Base-by-base conservation (phyloP, 495 filamentous ascomycete genomes). In the Amphirosellinia nigrospora region DNA sequence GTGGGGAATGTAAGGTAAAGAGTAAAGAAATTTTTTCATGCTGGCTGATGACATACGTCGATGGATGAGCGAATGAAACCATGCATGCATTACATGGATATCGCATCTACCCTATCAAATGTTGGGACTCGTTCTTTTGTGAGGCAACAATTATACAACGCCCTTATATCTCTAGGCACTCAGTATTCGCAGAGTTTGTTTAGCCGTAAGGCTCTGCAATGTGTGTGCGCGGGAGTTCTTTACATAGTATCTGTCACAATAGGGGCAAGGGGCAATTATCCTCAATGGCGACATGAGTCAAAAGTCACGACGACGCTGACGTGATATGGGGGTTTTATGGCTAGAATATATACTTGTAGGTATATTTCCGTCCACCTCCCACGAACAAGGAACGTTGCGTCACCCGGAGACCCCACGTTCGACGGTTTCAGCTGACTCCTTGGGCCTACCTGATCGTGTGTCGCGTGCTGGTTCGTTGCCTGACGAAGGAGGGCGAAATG, bases 391-490 rank as follows among this genome's bases (percentile, higher is more conserved):
- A 23, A 69, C 21, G 59, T 69, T 56, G 67, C 59, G 61, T 69
- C 41, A 30, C 36, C n/a, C 26, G 26, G 41, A 61, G 66, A 68
- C 66, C 66, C 66, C 66, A 68, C 66, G 66, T 68, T 61, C 41
- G 66, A 50, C 56, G 16, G 41, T 48, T 69, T 69, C 67, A 69
- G 67, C 67, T 69, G 59, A 64, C 55, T 61, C 55, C 43, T 30
- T 21, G 52, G 36, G 36, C 59, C 46, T 56, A 46, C 59, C 46
- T 56, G 36, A 62, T 64, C 50, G 59, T 69, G 68, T 70, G 68
- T 70, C 60, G 68, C 46, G 50, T 70, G 36, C 60, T 64, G 68
- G 68, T 64, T 70, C 48, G 68, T 70, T 26, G 68, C 60, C 60
- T 64, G 60, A 46, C 56, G 15, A 69, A 50, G 32, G 66, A 64